Evolutionary conservation across 2,329 filamentous ascomycete species (phyloP), one percentile per base, ranked within the genome.

Genomic region (Beauveria rudraprayagi): DNA sequence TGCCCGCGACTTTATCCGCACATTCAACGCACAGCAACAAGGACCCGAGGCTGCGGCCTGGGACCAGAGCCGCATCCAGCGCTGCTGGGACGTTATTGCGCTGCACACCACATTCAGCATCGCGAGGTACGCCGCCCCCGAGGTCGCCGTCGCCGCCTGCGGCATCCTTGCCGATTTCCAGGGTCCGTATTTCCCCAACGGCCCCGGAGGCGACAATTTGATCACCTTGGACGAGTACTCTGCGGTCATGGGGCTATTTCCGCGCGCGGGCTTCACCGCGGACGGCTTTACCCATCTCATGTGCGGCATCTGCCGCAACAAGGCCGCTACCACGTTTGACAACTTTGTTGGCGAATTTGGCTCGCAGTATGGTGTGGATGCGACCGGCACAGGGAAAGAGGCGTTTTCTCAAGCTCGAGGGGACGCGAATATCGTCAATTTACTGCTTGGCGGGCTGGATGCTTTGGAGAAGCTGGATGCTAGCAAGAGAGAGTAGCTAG

Each of bases 21-120:
- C 19, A 3, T 52, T 44, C 19, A 48, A 14, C 2, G 10, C 19
- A 2, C 24, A 41, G 2, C 37, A 59, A 1, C 37, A 59, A 3
- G 34, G 8, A 10, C 11, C 14, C 11, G 37, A 24, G 9, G 47
- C 44, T 14, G 19, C 30, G 5, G 10, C 1, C 7, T 65, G 64
- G 64, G 52, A 58, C 44, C 9, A 55, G 10, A 16, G 24, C 22
- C 55, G 63, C 5, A 55, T 61, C 1, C 64, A 65, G 43, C 61
- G 56, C 4, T 51, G 56, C 46, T 65, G 64, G 64, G 54, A 65
- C 28, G 55, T 52, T 6, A 65, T 65, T 40, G 64, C 64, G 1
- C 43, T 65, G 44, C 64, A 65, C 34, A 62, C 62, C 3, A 63
- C 60, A 1, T 52, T 57, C 2, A 61, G 61, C 30, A 64, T 65